A percentile compares a stretch with the other conserved stretches of the same genome.
These are phyloP conservation scores for Primulina huaijiensis DNA, from an alignment of 257 asterid species.

Conservation along the genomic window DNA sequence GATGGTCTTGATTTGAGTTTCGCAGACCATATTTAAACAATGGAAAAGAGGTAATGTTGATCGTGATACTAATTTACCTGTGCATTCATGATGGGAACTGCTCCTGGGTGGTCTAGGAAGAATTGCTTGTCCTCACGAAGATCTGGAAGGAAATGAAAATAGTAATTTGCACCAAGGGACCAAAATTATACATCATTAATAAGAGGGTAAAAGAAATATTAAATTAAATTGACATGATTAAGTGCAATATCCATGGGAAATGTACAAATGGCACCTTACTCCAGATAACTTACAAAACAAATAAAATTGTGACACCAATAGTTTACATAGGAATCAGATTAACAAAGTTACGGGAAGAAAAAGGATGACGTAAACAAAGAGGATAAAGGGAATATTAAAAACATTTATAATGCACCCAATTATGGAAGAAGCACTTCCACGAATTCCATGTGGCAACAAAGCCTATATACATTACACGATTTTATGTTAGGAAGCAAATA, in stretches of 20 bases:
- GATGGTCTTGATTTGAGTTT: background rate
- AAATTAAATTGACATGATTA: background rate
- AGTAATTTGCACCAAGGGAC: background rate
- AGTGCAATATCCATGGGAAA: background rate
- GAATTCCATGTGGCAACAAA: too few species aligned
- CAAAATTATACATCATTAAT: background rate
- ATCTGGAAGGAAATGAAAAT: conserved; percentile 17
- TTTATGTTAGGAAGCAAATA: too few species aligned
- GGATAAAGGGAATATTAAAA: too few species aligned
- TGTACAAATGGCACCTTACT: too few species aligned
- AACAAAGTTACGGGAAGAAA: too few species aligned
- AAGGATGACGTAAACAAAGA: too few species aligned
- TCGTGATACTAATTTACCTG: conserved; percentile 14
- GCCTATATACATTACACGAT: too few species aligned
- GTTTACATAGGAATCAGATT: too few species aligned
- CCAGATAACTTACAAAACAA: background rate
- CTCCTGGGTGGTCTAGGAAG: conserved; percentile 17
- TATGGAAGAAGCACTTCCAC: too few species aligned
- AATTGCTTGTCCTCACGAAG: conserved; percentile 23
- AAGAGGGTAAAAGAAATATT: background rate
- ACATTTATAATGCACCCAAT: too few species aligned
- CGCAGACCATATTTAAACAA: background rate
- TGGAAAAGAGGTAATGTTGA: background rate
- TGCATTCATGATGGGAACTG: conserved; percentile 18
- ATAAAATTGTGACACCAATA: background rate